Base-by-base conservation (phyloP, 148 eudicot species). In the Suaeda aralocaspica region DNA sequence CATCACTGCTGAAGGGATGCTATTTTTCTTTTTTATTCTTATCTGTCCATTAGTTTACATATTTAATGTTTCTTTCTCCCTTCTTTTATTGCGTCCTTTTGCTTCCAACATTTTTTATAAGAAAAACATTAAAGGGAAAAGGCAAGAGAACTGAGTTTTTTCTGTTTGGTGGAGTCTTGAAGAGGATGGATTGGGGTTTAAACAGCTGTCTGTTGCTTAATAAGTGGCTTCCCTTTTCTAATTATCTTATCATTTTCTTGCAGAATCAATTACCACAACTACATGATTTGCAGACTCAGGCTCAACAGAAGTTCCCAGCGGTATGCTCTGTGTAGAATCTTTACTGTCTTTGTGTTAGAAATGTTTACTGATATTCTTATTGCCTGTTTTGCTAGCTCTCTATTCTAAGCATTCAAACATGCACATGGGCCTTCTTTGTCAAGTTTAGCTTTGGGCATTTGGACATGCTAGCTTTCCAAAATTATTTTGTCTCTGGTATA, bases 191-290 rank as follows among this genome's bases (percentile, higher is more conserved):
- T 25, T 3, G 45, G 24, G 45, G 64, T 18, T 5, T 12, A 19
- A 57, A 6, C 19, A 41, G 33, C 28, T 12, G 21, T 25, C 33
- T 25, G 25, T 36, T 6, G 41, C 25, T 42, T 26, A 39, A 74
- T 15, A 15, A 25, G 25, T 46, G 49, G 21, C 9, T 26, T 74
- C 31, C 61, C 2, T 66, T 67, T 44, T 57, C 44, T 46, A 45
- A 45, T 30, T 29, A 11, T 68, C 19, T 13, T 14, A 15, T 67
- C 31, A 15, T 67, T 57, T 66, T 42, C 70, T 34, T 70, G 63
- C 83, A 87, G 92, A 90, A 79, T 77, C 92, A 87, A 71, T 72
- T 82, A 68, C 63, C 80, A 18, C 96, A 87, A 81, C 77, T 87
- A 72, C 88, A 86, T 78, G 96, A 90, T 76, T 67, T 88, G 77